Evolutionary conservation across 768 basidiomycete genomes (phyloP).

Genomic region (Amanita exitialis): DNA sequence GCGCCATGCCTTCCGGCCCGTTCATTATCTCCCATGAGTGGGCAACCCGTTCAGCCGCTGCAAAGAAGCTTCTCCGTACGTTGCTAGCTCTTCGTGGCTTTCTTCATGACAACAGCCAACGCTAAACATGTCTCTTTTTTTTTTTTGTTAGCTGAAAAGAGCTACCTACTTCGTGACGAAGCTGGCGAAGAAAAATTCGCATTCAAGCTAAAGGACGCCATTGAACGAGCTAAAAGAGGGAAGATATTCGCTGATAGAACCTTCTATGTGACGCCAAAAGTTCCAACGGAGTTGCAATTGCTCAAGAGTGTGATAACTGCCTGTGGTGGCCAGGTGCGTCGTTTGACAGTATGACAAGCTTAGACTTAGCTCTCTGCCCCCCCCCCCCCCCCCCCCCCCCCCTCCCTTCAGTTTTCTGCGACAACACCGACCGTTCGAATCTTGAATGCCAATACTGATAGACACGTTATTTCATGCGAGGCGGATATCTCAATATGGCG

Average conservation of each 20-base stretch:
- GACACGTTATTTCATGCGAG: conserved; percentile 56
- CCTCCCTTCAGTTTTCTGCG: conserved; percentile 27
- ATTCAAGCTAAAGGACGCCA: conserved; percentile 52
- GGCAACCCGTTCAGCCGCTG: conserved; percentile 50
- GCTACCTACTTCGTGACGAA: conserved; percentile 51
- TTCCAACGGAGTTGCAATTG: conserved; percentile 46
- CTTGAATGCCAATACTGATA: conserved; percentile 36
- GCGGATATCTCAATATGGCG: conserved; percentile 62
- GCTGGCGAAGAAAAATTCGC: conserved; percentile 55
- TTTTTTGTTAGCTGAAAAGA: conserved; percentile 42
- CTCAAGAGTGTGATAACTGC: conserved; percentile 62
- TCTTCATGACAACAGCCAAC: background rate
- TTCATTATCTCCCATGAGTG: conserved; percentile 58
- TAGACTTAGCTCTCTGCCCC: background rate
- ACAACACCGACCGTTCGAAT: conserved; percentile 46
- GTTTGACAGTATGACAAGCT: background rate
- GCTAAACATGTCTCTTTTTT: conserved; percentile 3
- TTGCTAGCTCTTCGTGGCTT: conserved; percentile 9
- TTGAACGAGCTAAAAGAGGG: conserved; percentile 44
- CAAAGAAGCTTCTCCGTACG: conserved; percentile 56
- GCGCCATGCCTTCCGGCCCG: conserved; percentile 56
- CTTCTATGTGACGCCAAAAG: conserved; percentile 69
- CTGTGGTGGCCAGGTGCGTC: conserved; percentile 60
- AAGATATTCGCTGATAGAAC: conserved; percentile 53
- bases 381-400: no score